These are phyloP conservation scores for Cymodocea nodosa DNA, from an alignment of 116 monocot genomes.

Conservation along the genomic window DNA sequence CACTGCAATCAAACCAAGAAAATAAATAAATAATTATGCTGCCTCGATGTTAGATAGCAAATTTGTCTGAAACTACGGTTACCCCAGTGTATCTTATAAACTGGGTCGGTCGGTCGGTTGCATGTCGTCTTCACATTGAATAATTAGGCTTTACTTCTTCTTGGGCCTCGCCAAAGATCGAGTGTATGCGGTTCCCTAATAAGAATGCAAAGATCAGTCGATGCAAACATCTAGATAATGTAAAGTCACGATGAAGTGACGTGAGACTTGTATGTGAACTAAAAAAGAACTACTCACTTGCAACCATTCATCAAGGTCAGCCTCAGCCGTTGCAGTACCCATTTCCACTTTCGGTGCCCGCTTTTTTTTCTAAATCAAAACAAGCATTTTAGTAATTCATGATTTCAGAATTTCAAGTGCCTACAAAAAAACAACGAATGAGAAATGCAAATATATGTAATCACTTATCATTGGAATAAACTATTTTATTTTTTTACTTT, in stretches of 20 bases:
- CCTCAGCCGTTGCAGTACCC: constrained; percentile 59
- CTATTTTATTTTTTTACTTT: too few relatives aligned
- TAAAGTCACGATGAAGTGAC: too few relatives aligned
- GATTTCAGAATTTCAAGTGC: too few relatives aligned
- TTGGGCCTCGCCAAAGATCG: constrained; percentile 41
- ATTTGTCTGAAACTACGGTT: background rate
- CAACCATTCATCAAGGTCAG: constrained; percentile 83
- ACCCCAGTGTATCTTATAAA: background rate
- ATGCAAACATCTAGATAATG: background rate
- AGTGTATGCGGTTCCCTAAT: constrained; percentile 57
- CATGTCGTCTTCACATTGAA: background rate
- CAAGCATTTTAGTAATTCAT: background rate
- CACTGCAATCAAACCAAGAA: too few relatives aligned
- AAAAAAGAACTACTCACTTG: constrained; percentile 23
- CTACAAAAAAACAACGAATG: background rate
- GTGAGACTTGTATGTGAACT: background rate
- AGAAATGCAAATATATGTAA: background rate
- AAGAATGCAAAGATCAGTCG: background rate
- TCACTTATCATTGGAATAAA: too few relatives aligned
- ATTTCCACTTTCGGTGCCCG: constrained; percentile 75
- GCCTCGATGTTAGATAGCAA: too few relatives aligned
- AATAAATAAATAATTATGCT: too few relatives aligned
- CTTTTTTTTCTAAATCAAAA: constrained; percentile 58
- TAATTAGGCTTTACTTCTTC: constrained; percentile 57
- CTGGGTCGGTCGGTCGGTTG: background rate